Evolutionary conservation across 805 yeast species (phyloP), one percentile per base, ranked within the genome.

Genomic region (Candida suzukii): DNA sequence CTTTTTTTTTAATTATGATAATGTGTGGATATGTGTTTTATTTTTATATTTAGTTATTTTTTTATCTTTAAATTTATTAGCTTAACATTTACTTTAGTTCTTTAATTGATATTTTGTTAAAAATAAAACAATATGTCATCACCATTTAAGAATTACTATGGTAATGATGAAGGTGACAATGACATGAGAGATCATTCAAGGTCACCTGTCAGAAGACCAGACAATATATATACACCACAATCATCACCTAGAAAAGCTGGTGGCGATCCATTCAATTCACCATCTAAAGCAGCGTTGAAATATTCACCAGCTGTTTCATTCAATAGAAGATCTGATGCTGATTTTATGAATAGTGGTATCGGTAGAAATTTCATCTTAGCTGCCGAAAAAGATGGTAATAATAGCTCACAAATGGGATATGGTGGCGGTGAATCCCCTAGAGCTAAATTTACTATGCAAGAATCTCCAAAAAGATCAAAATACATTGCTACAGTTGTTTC

Each of bases 391-490:
- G 30, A 60, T 60, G 59, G 35, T 56, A 51, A 33, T 56, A 51
- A 33, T 52, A 57, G 17, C 54, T 58, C 30, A 61, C 57, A 31
- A 33, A 52, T 63, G 38, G 56, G 17, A 16, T n/a, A 32, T n/a
- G 35, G 22, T 21, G 22, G 31, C n/a, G 35, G 22, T 21, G 22
- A 21, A 57, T 76, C 85, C 8, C 76, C 83, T 10, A 70, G 95
- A 60, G 80, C 86, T 33, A 74, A 72, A 39, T 82, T 73, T 51
- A 81, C 93, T 3, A 65, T 76, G 41, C 62, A 76, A 49, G 90
- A 85, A 57, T 80, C 95, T 0, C 93, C 95, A 27, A 73, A 68
- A 42, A 74, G 88, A 56, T 70, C 70, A 33, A 67, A 64, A 31
- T 73, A 71, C 31, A 67, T 68, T 4, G 69, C 80, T 6, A 64